phyloP scores from a whole-genome alignment of 495 filamentous ascomycete genomes.

The Echria macrotheca region DNA sequence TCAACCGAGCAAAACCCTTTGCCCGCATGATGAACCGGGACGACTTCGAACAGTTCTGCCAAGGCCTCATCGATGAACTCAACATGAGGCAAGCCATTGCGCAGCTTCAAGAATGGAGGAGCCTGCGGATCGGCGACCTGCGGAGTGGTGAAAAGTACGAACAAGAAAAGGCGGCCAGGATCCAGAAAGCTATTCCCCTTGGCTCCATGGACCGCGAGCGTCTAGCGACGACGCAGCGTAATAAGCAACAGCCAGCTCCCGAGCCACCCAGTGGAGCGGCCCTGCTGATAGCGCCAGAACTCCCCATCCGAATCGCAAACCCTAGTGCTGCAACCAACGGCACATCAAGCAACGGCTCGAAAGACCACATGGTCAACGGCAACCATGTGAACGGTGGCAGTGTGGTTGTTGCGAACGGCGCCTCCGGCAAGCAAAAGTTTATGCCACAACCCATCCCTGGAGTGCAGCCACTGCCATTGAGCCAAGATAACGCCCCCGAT shows the following conservation, averaged over 20 bases:
- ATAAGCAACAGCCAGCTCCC: slow-evolving; percentile 51
- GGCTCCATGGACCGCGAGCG: slow-evolving; percentile 75
- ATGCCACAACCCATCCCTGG: slow-evolving; percentile 45
- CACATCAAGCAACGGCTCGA: slow-evolving; percentile 15
- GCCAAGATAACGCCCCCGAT: slow-evolving; percentile 73
- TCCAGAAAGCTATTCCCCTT: slow-evolving; percentile 63
- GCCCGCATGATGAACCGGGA: slow-evolving; percentile 92
- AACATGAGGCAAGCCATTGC: slow-evolving; percentile 83
- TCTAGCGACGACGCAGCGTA: slow-evolving; percentile 57
- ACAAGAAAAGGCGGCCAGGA: slow-evolving; percentile 73
- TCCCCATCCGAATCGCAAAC: slow-evolving; percentile 49
- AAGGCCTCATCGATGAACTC: slow-evolving; percentile 80
- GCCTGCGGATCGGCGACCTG: slow-evolving; percentile 73
- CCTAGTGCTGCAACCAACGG: slow-evolving; percentile 17
- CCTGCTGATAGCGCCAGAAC: slow-evolving; percentile 69
- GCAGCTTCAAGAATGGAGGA: slow-evolving; percentile 92
- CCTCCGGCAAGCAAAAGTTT: slow-evolving; percentile 35
- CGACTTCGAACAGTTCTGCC: slow-evolving; percentile 82
- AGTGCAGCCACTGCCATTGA: slow-evolving; percentile 61
- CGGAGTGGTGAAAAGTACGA: slow-evolving; percentile 91
- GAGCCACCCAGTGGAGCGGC: slow-evolving; percentile 68
- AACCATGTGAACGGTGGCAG: slow-evolving; percentile 38
- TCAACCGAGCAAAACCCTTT: slow-evolving; percentile 92
- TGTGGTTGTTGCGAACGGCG: slow-evolving; percentile 33
- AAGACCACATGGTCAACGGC: slow-evolving; percentile 29